phyloP scores from a whole-genome alignment of 2,329 filamentous ascomycete genomes.

The Cladobotryum mycophilum region DNA sequence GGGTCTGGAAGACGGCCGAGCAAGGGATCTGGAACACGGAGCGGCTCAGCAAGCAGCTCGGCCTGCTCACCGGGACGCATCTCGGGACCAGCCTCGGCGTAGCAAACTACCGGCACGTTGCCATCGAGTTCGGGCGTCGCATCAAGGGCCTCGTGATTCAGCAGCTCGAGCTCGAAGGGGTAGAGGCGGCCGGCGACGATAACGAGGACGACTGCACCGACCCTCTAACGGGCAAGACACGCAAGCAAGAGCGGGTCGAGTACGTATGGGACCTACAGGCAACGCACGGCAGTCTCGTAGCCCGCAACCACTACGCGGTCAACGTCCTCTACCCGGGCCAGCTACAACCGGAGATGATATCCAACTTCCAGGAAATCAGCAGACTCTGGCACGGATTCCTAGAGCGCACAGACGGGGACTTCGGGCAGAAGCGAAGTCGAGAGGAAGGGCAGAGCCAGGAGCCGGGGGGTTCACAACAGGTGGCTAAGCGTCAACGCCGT shows the following conservation, averaged over 20 bases:
- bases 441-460: too few species aligned
- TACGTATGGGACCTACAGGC: constrained; percentile 11
- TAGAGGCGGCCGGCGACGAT: too few species aligned
- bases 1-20: not conserved
- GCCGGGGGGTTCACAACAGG: too few species aligned
- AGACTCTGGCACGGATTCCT: constrained; percentile 7
- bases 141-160: constrained; percentile 2
- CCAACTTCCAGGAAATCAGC: constrained; percentile 7
- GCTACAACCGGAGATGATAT: too few species aligned
- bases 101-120: constrained; percentile 6
- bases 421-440: too few species aligned
- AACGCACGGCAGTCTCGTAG: constrained; percentile 7
- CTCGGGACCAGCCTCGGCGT: constrained; percentile 4
- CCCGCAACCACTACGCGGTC: constrained; percentile 5
- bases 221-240: constrained; percentile 5
- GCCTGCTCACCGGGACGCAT: not conserved
- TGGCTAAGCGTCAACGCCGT: too few species aligned
- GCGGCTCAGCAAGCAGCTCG: too few species aligned
- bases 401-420: too few species aligned
- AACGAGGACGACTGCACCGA: constrained; percentile 4
- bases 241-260: constrained; percentile 3
- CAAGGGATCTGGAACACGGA: constrained; percentile 3
- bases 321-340: too few species aligned
- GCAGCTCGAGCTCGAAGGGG: constrained; percentile 5
- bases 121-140: too few species aligned